Base-by-base conservation (phyloP, 164 flowering plant species). In the Vitis cinerea region DNA sequence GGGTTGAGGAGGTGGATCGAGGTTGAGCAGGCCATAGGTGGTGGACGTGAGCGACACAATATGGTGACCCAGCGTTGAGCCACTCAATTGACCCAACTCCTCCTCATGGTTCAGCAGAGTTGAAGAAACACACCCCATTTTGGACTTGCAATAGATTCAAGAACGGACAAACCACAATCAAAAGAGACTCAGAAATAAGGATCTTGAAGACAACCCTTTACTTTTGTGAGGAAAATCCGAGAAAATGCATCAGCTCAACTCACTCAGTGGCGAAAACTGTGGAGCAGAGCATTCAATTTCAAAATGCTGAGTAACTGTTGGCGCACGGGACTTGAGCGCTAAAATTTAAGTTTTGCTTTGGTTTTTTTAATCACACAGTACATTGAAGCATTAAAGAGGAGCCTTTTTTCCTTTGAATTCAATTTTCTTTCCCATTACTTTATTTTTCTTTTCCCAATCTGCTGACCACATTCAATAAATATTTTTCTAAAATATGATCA, bases 1-100 rank as follows among this genome's bases (percentile, higher is more conserved):
- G 50, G 77, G 67, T 8, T 72, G 61, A 9, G 65, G 58, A 3
- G 90, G 87, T 1, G 93, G 87, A 72, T 94, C 97, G 64, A 90
- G 81, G 50, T 83, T 84, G 59, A 94, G 81, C 60, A 92, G 86
- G 77, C 99, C 99, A 71, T 94, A 94, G 14, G 97, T 92, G 72
- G 97, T 85, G 85, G 99, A 94, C 51, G 97, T 92, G 78, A 94
- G 93, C 3, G 93, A 89, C 73, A 94, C 99, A 50, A 90, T 82
- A 85, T 94, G 97, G 83, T 88, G 91, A 59, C 85, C 65, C 63
- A 87, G 70, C 5, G 79, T 83, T 1, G 86, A 69, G 68, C 85
- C 78, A 1, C 90, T 91, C 53, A 89, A 79, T 66, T 80, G 84
- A 31, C 79, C 10, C 63, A 84, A 84, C 52, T 90, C 94, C 29